Percentiles rank a stretch among this genome's conserved stretches.
These are phyloP conservation scores for Aquilaria sinensis DNA, from an alignment of 345 rosid species.

Conservation along the genomic window DNA sequence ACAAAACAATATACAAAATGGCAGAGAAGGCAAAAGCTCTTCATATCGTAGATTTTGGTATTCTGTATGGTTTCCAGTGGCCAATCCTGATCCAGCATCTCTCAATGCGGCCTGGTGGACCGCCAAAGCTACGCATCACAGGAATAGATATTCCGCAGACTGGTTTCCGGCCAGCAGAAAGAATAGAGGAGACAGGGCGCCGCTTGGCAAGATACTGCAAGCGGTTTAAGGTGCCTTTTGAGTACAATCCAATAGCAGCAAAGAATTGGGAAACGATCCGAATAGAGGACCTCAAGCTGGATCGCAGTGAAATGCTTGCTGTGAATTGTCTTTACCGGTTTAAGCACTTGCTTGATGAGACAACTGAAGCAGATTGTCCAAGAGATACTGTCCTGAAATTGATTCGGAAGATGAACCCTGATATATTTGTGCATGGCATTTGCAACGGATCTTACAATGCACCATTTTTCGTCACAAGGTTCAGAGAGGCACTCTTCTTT, in stretches of 20 bases:
- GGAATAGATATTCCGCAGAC: constrained; percentile 80
- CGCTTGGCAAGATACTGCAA: constrained; percentile 68
- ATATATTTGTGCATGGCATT: constrained; percentile 33
- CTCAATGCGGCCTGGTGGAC: constrained; percentile 44
- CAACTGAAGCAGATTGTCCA: constrained; percentile 45
- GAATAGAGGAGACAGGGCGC: constrained; percentile 59
- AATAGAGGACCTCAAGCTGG: constrained; percentile 50
- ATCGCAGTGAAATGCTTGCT: constrained; percentile 41
- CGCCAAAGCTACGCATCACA: constrained; percentile 74
- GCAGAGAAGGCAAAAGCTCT: constrained; percentile 42
- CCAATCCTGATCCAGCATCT: constrained; percentile 61
- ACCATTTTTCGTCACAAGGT: constrained; percentile 71
- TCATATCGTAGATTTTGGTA: constrained; percentile 81
- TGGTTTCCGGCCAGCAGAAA: constrained; percentile 76
- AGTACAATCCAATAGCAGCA: constrained; percentile 68
- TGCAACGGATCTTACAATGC: constrained; percentile 58
- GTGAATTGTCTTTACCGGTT: constrained; percentile 61
- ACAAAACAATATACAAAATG: constrained; percentile 36
- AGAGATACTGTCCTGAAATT: constrained; percentile 50
- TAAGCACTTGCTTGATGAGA: constrained; percentile 65
- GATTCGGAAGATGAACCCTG: constrained; percentile 54
- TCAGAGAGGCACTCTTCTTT: constrained; percentile 72
- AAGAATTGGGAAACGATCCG: constrained; percentile 70
- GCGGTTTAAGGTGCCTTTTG: constrained; percentile 58
- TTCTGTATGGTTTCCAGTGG: constrained; percentile 83